phyloP scores from a whole-genome alignment of 2,329 filamentous ascomycete genomes.

The Endocalyx cinctus region DNA sequence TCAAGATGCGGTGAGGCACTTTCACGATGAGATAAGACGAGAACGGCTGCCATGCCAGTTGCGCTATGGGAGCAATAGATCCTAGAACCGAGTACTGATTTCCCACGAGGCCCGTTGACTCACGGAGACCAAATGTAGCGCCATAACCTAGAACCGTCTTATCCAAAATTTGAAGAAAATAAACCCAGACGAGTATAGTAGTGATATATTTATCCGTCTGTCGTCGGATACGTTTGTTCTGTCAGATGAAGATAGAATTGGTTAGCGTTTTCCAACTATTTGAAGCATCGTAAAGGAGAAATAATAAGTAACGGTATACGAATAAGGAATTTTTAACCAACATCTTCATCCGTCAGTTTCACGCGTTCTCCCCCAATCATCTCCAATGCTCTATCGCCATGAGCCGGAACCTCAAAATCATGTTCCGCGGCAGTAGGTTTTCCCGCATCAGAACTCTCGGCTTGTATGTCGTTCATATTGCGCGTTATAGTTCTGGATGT shows the following conservation, averaged over 20 bases:
- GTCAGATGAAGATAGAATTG: no score
- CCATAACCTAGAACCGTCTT: constrained; percentile 58
- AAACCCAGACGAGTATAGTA: constrained; percentile 50
- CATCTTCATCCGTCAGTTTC: not conserved
- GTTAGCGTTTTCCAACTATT: no score
- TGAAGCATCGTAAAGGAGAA: no score
- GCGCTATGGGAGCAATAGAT: constrained; percentile 47
- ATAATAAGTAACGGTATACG: no score
- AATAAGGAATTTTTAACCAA: not conserved
- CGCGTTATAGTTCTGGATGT: no score
- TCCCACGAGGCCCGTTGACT: constrained; percentile 52
- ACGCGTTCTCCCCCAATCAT: not conserved
- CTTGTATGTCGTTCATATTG: no score
- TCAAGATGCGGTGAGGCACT: constrained; percentile 56
- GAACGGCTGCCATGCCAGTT: constrained; percentile 48
- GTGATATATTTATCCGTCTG: constrained; percentile 37
- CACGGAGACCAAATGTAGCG: constrained; percentile 58
- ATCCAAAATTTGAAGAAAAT: constrained; percentile 60
- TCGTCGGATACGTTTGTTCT: constrained; percentile 15
- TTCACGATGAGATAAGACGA: constrained; percentile 53
- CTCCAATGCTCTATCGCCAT: not conserved
- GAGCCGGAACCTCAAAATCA: no score
- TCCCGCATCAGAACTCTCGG: no score
- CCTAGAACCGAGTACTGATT: constrained; percentile 41
- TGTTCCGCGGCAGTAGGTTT: no score